Conservation (phyloP, 805 yeast species). For the Jamesozyma lodderae region DNA sequence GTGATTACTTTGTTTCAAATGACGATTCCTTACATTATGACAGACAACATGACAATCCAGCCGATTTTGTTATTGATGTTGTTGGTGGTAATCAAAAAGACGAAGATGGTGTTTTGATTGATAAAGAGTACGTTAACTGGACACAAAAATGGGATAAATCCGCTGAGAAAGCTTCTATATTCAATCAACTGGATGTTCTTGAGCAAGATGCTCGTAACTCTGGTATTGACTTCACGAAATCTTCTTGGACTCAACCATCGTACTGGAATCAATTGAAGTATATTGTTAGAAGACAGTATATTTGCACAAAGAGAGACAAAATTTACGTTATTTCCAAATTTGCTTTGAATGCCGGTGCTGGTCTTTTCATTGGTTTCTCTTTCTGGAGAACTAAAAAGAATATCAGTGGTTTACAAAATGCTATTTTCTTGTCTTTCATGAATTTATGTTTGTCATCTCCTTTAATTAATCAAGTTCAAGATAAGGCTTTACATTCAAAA, state of each 20-base stretch:
- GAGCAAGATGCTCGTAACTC: conserved; percentile 15
- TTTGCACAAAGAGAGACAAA: conserved; percentile 52
- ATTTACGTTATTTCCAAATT: conserved; percentile 53
- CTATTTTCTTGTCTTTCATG: conserved; percentile 54
- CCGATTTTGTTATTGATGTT: conserved; percentile 62
- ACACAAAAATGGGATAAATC: conserved; percentile 18
- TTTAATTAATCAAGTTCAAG: conserved; percentile 55
- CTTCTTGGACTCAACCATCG: conserved; percentile 29
- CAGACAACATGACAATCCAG: conserved; percentile 48
- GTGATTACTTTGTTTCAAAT: conserved; percentile 41
- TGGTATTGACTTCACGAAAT: conserved; percentile 13
- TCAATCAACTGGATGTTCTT: conserved; percentile 4
- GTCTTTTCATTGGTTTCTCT: conserved; percentile 66
- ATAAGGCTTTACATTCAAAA: conserved; percentile 47
- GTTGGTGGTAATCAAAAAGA: conserved; percentile 54
- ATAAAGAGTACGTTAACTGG: conserved; percentile 12
- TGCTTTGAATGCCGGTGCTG: conserved; percentile 41
- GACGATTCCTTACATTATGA: conserved; percentile 51
- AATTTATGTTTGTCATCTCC: conserved; percentile 51
- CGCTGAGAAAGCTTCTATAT: conserved; percentile 7
- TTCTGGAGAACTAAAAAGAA: conserved; percentile 51
- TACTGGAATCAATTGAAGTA: conserved; percentile 37
- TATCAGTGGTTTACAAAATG: conserved; percentile 50
- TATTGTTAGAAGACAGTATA: conserved; percentile 36
- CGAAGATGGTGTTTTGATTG: conserved; percentile 25